phyloP scores from a whole-genome alignment of 257 asterid genomes.

The Plantago elongata region DNA sequence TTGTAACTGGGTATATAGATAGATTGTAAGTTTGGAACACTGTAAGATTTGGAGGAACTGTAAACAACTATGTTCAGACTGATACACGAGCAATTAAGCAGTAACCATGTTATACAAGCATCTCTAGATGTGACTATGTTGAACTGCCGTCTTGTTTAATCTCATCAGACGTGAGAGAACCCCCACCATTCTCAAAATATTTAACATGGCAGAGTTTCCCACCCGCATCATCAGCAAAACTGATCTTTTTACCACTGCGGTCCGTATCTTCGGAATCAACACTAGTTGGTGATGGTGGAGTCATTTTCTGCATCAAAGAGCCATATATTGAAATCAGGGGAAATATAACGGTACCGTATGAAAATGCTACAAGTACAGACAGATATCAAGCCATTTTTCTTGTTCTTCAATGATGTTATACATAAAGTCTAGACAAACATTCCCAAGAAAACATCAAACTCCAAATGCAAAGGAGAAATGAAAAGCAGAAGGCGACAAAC shows the following conservation, averaged over 20 bases:
- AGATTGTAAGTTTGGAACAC: neutral
- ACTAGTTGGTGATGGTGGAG: conserved; percentile 37
- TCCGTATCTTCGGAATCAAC: conserved; percentile 24
- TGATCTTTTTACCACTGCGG: conserved; percentile 46
- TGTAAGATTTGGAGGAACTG: neutral
- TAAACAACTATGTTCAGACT: neutral
- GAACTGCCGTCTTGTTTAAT: neutral
- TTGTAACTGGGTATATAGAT: neutral
- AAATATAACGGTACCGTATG: neutral
- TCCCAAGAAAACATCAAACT: neutral
- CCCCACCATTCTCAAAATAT: conserved; percentile 36
- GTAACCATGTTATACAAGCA: neutral
- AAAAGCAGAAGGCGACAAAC: conserved; percentile 29
- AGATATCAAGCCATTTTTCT: neutral
- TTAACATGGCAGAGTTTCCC: conserved; percentile 71
- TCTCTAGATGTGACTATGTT: neutral
- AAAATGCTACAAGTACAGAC: too few species aligned
- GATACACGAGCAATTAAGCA: neutral
- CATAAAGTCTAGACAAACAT: neutral
- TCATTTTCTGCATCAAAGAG: conserved; percentile 44
- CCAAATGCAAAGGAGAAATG: conserved; percentile 2
- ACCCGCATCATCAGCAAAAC: conserved; percentile 91
- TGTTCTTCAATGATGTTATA: neutral
- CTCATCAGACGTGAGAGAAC: conserved; percentile 18
- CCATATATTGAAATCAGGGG: conserved; percentile 17